phyloP scores from a whole-genome alignment of 164 flowering plant genomes.

The Tinospora cordifolia region DNA sequence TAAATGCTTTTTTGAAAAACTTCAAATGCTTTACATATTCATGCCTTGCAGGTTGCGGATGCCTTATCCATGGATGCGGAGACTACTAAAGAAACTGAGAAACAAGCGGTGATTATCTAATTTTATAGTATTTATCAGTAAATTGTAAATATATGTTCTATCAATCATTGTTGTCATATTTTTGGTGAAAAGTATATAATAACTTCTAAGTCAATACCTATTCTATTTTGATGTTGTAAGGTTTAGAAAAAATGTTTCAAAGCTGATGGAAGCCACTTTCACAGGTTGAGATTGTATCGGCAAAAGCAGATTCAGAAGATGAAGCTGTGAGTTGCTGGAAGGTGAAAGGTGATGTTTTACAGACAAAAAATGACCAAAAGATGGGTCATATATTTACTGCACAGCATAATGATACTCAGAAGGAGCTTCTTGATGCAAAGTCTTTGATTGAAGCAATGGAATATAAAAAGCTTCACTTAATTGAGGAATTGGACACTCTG shows the following conservation, averaged over 20 bases:
- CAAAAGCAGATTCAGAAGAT: constrained; percentile 33
- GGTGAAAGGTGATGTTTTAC: constrained; percentile 19
- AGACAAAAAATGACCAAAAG: constrained; percentile 16
- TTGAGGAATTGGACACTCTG: constrained; percentile 32
- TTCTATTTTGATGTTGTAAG: neutral
- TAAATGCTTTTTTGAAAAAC: constrained; percentile 4
- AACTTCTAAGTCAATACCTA: neutral
- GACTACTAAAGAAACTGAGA: constrained; percentile 17
- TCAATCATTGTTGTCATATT: neutral
- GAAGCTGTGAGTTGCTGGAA: constrained; percentile 22
- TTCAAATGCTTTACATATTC: neutral
- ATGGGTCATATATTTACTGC: constrained; percentile 10
- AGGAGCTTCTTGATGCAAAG: constrained; percentile 44
- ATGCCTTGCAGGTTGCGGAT: constrained; percentile 19
- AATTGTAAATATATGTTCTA: neutral
- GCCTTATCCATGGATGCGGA: constrained; percentile 22
- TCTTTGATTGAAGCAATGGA: constrained; percentile 40
- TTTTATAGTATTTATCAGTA: neutral
- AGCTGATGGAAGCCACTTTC: constrained; percentile 9
- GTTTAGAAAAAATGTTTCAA: neutral
- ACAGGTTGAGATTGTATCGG: constrained; percentile 35
- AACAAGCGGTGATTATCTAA: constrained; percentile 24
- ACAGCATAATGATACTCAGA: constrained; percentile 22
- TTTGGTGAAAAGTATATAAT: neutral
- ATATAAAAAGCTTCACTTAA: constrained; percentile 29